phyloP scores from a whole-genome alignment of 352 stramenopile genomes.

The Phytophthora capsici region DNA sequence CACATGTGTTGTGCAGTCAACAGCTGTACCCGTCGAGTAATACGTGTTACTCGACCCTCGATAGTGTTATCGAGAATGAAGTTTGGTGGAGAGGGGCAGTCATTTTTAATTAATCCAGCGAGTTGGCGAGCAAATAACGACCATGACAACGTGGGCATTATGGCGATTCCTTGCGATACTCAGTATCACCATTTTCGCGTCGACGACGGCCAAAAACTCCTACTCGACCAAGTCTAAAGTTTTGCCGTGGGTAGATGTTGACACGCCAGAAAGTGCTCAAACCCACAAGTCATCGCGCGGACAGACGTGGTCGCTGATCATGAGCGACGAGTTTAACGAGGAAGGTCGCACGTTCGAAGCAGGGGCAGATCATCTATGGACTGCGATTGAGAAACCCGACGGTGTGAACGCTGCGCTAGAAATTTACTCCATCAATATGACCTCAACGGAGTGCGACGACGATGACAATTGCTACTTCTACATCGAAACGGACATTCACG shows the following conservation, averaged over 20 bases:
- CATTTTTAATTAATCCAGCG: too few species aligned
- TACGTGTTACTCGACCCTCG: slow-evolving; percentile 3
- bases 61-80: neutral
- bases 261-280: slow-evolving; percentile 39
- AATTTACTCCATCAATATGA: slow-evolving; percentile 17
- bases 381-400: slow-evolving; percentile 15
- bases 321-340: slow-evolving; percentile 23
- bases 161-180: slow-evolving; percentile 3
- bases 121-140: too few species aligned
- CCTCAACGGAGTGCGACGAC: slow-evolving; percentile 10
- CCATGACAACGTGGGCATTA: neutral
- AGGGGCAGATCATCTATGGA: slow-evolving; percentile 21
- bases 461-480: slow-evolving; percentile 44
- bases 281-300: slow-evolving; percentile 11
- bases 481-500: slow-evolving; percentile 47
- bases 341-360: slow-evolving; percentile 11
- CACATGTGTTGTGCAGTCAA: neutral
- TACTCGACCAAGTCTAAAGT: slow-evolving; percentile 23
- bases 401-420: slow-evolving; percentile 18
- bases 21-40: slow-evolving; percentile 8
- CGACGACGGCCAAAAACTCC: slow-evolving; percentile 1
- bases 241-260: slow-evolving; percentile 59
- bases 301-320: slow-evolving; percentile 12
- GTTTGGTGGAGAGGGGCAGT: neutral
- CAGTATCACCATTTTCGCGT: neutral